Conservation (phyloP, 495 filamentous ascomycete species). For the Chaetomium cochliodes region DNA sequence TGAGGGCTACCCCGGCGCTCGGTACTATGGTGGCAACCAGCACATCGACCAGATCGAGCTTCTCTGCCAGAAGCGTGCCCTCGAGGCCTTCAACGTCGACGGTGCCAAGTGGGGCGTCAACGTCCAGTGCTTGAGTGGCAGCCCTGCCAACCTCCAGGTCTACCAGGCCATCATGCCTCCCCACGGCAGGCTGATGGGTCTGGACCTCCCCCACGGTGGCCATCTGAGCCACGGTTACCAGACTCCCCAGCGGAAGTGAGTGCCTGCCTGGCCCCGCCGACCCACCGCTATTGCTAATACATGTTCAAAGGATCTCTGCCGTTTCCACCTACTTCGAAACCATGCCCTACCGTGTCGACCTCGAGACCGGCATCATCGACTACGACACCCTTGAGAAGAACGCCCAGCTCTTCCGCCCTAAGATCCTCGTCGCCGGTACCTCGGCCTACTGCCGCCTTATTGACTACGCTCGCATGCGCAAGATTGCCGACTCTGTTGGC, state of each 20-base stretch:
- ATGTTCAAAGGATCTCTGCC: slow-evolving; percentile 71
- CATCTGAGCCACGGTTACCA: slow-evolving; percentile 99
- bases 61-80: slow-evolving; percentile 92
- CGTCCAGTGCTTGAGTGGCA: slow-evolving; percentile 89
- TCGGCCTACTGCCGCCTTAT: slow-evolving; percentile 98
- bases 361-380: slow-evolving; percentile 94
- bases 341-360: slow-evolving; percentile 86
- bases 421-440: slow-evolving; percentile 93
- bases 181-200: slow-evolving; percentile 94
- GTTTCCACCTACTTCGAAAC: slow-evolving; percentile 95
- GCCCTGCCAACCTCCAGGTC: slow-evolving; percentile 95
- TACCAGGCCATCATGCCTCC: slow-evolving; percentile 99
- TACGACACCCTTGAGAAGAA: slow-evolving; percentile 92
- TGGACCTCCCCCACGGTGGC: slow-evolving; percentile 96
- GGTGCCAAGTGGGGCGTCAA: slow-evolving; percentile 96
- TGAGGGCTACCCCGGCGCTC: slow-evolving; percentile 95
- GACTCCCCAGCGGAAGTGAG: slow-evolving; percentile 84
- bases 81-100: slow-evolving; percentile 87
- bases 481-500: slow-evolving; percentile 91
- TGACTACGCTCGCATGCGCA: slow-evolving; percentile 93
- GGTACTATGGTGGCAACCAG: slow-evolving; percentile 99
- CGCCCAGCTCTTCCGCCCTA: slow-evolving; percentile 91
- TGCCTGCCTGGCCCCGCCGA: not conserved
- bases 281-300: slow-evolving; percentile 15
- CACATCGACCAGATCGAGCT: slow-evolving; percentile 96